Evolutionary conservation across 345 rosid species (phyloP), one percentile per base, ranked within the genome.

Genomic region (Gossypium rotundifolium): DNA sequence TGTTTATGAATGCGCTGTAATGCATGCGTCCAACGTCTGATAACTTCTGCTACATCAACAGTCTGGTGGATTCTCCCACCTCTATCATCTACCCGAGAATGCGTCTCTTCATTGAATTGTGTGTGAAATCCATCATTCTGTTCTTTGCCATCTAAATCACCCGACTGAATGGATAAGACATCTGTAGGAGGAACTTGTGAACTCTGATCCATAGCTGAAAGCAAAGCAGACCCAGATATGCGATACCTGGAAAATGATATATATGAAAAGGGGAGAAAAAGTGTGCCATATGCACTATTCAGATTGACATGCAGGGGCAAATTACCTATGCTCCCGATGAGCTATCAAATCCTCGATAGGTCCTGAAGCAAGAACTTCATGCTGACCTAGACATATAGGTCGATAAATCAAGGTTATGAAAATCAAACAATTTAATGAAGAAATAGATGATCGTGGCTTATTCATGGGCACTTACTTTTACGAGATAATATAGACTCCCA

Each of bases 21-120:
- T 25, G 99, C 99, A 82, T 95, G 99, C 0, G 98, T 95, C 98
- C 99, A 95, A 68, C 99, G 94, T 82, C 99, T 87, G 70, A 95
- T 93, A 80, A 95, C 85, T 84, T 95, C 99, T 7, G 98, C 98
- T 18, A 95, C 93, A 84, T 95, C 99, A 80, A 93, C 96, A 42
- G 98, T 87, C 60, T 90, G 98, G 73, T 89, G 93, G 72, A 78
- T 80, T 83, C 94, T 89, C 81, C 96, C 98, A 79, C 92, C 81
- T 85, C 96, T 91, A 76, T 95, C 98, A 82, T 95, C 99, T 69
- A 84, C 81, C 77, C 87, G 84, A 75, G 92, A 84, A 82, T 80
- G 84, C 69, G 85, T 75, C 55, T 91, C 98, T 33, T 88, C 98
- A 84, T 83, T 87, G 77, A 86, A 74, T 74, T 77, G 90, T 55